Percentiles rank a stretch among this genome's conserved stretches.
phyloP scores from a whole-genome alignment of 768 basidiomycete genomes.

The Cubamyces sp. region DNA sequence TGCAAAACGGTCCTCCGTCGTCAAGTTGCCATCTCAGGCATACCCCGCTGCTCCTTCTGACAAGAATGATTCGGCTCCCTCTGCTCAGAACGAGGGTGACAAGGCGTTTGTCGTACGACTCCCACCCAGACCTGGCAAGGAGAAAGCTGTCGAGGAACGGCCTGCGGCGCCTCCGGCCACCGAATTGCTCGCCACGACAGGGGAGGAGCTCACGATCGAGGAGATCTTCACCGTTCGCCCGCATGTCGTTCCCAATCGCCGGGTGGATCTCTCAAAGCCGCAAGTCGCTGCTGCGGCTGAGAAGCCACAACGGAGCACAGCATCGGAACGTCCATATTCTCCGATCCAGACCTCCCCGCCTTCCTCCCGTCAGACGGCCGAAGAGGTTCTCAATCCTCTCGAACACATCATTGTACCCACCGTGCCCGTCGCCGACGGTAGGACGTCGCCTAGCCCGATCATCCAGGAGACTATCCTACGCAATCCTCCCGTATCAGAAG shows the following conservation, averaged over 20 bases:
- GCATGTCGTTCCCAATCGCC: slow-evolving; percentile 45
- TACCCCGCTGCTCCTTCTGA: slow-evolving; percentile 14
- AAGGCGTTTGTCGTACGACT: slow-evolving; percentile 55
- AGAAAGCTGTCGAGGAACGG: slow-evolving; percentile 34
- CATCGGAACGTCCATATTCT: not conserved
- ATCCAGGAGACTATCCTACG: slow-evolving; percentile 55
- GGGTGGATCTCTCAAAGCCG: slow-evolving; percentile 33
- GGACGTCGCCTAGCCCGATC: slow-evolving; percentile 29
- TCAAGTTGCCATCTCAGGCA: slow-evolving; percentile 43
- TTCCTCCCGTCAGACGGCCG: not conserved
- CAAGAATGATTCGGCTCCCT: slow-evolving; percentile 5
- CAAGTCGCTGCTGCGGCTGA: slow-evolving; percentile 18
- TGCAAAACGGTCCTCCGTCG: slow-evolving; percentile 40
- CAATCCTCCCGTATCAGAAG: slow-evolving; percentile 37
- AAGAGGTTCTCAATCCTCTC: slow-evolving; percentile 8
- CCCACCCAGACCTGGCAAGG: slow-evolving; percentile 47
- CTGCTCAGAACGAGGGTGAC: slow-evolving; percentile 46
- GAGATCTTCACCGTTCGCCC: slow-evolving; percentile 64
- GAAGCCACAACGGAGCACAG: slow-evolving; percentile 5
- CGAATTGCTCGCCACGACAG: slow-evolving; percentile 32
- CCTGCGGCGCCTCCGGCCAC: slow-evolving; percentile 18
- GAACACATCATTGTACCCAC: slow-evolving; percentile 11
- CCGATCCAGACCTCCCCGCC: slow-evolving; percentile 23
- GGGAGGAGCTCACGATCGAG: slow-evolving; percentile 48
- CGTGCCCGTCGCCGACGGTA: slow-evolving; percentile 12